These are phyloP conservation scores for Paramecium octaurelia DNA, from an alignment of 73 alveolate species.

Conservation along the genomic window DNA sequence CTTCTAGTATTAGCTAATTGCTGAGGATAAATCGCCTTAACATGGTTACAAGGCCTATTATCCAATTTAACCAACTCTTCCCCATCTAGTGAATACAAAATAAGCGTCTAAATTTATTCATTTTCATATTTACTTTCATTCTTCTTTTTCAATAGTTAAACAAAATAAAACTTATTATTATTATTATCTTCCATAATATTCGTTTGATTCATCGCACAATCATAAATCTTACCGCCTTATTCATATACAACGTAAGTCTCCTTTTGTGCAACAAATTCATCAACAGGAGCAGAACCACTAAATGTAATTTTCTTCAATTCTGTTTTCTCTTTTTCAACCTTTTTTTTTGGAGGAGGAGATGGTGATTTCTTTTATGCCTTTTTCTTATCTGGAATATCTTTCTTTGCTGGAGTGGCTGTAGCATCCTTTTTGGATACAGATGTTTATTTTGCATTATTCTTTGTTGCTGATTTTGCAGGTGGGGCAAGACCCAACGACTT, in stretches of 20 bases:
- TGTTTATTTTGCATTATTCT: neutral
- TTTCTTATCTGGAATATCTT: neutral
- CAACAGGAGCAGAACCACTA: slow-evolving; percentile 57
- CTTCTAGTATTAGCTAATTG: neutral
- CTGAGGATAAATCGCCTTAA: neutral
- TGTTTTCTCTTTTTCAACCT: neutral
- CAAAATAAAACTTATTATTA: slow-evolving; percentile 49
- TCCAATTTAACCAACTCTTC: slow-evolving; percentile 55
- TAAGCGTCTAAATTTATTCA: neutral
- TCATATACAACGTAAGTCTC: slow-evolving; percentile 31
- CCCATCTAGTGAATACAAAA: slow-evolving; percentile 52
- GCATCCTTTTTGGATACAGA: neutral
- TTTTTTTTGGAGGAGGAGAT: neutral
- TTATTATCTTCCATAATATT: slow-evolving; percentile 22
- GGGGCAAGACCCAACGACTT: neutral
- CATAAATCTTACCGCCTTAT: neutral
- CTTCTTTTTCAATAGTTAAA: slow-evolving; percentile 4
- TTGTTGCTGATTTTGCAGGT: neutral
- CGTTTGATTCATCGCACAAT: slow-evolving; percentile 37
- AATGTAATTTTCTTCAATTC: neutral
- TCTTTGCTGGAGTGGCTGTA: neutral
- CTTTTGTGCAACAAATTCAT: neutral
- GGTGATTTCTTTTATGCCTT: neutral
- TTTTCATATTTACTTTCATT: neutral
- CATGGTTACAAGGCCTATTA: neutral